Percentiles rank a stretch among this genome's conserved stretches.
These are phyloP conservation scores for Colletotrichum destructivum DNA, from an alignment of 2,329 filamentous ascomycete genomes.

Conservation along the genomic window DNA sequence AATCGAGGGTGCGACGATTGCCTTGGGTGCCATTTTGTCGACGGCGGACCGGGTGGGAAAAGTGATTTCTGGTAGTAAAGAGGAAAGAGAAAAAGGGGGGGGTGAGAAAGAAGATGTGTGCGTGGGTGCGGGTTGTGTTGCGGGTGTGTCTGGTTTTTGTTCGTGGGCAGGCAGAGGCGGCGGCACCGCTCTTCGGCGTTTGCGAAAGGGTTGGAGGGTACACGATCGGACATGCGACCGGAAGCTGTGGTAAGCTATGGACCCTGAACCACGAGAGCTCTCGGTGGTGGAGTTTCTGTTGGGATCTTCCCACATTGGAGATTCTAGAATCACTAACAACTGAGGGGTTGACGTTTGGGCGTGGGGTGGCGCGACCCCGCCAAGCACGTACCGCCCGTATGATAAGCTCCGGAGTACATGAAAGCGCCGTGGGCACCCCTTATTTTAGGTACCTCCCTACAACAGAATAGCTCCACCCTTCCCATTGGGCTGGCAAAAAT, in stretches of 20 bases:
- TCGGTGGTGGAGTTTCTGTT: slow-evolving; percentile 32
- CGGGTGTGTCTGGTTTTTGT: slow-evolving; percentile 28
- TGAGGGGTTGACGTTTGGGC: slow-evolving; percentile 34
- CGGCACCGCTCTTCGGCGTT: slow-evolving; percentile 21
- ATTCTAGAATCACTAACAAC: slow-evolving; percentile 40
- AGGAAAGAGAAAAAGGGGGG: neutral
- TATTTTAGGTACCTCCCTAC: slow-evolving; percentile 19
- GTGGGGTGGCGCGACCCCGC: slow-evolving; percentile 31
- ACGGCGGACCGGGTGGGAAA: neutral
- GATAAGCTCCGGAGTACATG: slow-evolving; percentile 41
- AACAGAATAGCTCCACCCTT: slow-evolving; percentile 28
- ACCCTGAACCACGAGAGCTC: slow-evolving; percentile 42
- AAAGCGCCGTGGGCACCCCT: neutral
- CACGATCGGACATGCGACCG: slow-evolving; percentile 40
- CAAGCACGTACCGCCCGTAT: slow-evolving; percentile 34
- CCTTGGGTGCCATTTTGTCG: slow-evolving; percentile 82
- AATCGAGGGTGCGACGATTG: slow-evolving; percentile 98
- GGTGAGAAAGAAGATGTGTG: slow-evolving; percentile 15
- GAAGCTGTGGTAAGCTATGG: slow-evolving; percentile 43
- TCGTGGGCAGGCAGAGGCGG: slow-evolving; percentile 16
- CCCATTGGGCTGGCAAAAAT: slow-evolving; percentile 29
- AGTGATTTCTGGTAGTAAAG: slow-evolving; percentile 1
- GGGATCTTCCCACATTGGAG: slow-evolving; percentile 38
- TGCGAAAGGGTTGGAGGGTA: slow-evolving; percentile 27
- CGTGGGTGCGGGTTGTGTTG: slow-evolving; percentile 31